Base-by-base conservation (phyloP, 192 early-diverging fungal species). In the Cetraspora pellucida region DNA sequence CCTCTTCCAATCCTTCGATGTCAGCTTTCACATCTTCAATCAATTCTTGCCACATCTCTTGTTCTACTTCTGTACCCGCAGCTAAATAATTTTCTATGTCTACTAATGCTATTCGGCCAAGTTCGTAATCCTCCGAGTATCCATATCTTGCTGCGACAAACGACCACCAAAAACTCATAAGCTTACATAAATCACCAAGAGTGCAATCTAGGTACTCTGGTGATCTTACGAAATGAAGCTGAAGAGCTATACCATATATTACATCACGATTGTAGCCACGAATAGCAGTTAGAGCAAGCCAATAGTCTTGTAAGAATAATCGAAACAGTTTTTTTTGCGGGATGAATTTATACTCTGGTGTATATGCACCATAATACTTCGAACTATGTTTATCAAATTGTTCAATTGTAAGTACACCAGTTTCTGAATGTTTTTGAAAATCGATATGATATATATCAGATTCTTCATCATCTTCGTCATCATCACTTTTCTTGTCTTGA, bases 371-470 rank as follows among this genome's bases (percentile, higher is more conserved):
- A 59, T 74, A 74, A 43, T 46, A 74, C 11, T 74, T 55, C 3
- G 57, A 60, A 19, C 21, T 49, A 43, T 74, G 72, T 19, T 21
- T 44, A 21, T 59, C 72, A 74, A 74, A 74, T 23, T 59, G 31
- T 74, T 74, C 72, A 8, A 45, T 25, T 9, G 72, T 60, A 14
- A 74, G 52, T 19, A 74, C 57, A 11, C 72, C 72, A 2, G 72
- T 74, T 45, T 55, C 57, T 21, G 72, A 74, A 60, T 74, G 72
- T 58, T 74, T 74, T 43, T 74, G n/a, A 74, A 74, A 74, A 60
- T 74, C 72, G 13, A 74, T 74, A 74, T 59, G 47, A 74, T 74
- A 74, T 43, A 59, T 27, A 57, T 55, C 72, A 10, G 25, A 16
- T 10, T 74, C 57, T 23, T 59, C n/a, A 3, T 55, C 52, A 14